Evolutionary conservation across 208 protist genomes (phyloP), one percentile per base, ranked within the genome.

Genomic region (Strigomonas oncopelti): DNA sequence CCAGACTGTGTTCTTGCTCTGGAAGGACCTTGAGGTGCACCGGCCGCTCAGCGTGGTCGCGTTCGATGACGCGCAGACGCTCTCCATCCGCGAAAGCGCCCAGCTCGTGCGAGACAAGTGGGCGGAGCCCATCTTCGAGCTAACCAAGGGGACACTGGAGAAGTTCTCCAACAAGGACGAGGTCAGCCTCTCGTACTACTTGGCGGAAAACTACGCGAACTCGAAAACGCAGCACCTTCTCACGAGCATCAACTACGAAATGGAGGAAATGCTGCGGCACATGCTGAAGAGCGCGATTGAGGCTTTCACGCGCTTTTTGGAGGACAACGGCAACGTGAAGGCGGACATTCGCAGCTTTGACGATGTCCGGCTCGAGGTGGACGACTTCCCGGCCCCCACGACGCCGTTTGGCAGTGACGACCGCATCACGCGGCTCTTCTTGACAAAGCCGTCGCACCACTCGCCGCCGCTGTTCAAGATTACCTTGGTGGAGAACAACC

Each of bases 191-290:
- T 22, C 89, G 16, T 91, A 97, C 71, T 88, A 72, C 59, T 74
- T 87, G 27, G 68, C 84, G 61, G 87, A 96, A 29, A 84, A 90
- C 46, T 99, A 99, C 77, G 80, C 75, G 9, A 87, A 92, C 32
- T 88, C 81, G 52, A 98, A 97, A 67, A 94, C 97, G 8, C 93
- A 98, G 70, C 77, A 87, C 14, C 91, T 98, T 66, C 79, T 99
- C 75, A 81, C 65, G 54, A 85, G 82, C 36, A 73, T 99, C 56
- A 91, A 91, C 61, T 76, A 95, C 32, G 84, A 97, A 70, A 99
- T 99, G 97, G 81, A 98, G 73, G 92, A 97, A 66, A 68, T 86
- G 0, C 71, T 97, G 29, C 80, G 80, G 62, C 78, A 84, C 69
- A 70, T 94, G 31, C 69, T 96, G 31, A 86, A 79, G 45, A 78